These are phyloP conservation scores for Psilocybe cyanescens DNA, from an alignment of 768 basidiomycete genomes.

Conservation along the genomic window DNA sequence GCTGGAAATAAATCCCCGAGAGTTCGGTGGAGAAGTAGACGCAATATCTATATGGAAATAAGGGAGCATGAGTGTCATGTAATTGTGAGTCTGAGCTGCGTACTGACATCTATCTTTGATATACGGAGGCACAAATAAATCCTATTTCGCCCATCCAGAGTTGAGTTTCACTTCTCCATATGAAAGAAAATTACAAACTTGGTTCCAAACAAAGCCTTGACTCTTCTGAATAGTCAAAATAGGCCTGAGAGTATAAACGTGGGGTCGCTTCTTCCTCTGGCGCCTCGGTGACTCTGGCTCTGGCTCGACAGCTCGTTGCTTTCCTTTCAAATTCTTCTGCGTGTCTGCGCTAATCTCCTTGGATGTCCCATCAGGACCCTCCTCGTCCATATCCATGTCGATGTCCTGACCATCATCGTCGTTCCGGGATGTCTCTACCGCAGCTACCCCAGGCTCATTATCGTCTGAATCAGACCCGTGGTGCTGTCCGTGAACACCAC, in stretches of 20 bases:
- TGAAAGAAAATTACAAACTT: conserved; percentile 49
- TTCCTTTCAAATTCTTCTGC: conserved; percentile 74
- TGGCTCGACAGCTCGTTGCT: conserved; percentile 77
- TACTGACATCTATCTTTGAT: conserved; percentile 89
- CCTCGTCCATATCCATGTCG: conserved; percentile 64
- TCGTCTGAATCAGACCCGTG: conserved; percentile 37
- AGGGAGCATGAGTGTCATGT: conserved; percentile 4
- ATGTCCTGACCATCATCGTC: conserved; percentile 33
- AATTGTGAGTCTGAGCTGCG: conserved; percentile 18
- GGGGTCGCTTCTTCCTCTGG: conserved; percentile 58
- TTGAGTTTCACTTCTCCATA: conserved; percentile 1
- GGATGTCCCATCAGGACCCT: conserved; percentile 39
- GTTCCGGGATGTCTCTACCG: conserved; percentile 13
- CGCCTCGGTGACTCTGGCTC: conserved; percentile 53
- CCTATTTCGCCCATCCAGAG: conserved; percentile 43
- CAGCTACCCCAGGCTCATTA: conserved; percentile 33
- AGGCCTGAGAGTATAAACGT: conserved; percentile 69
- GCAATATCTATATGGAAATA: conserved; percentile 60
- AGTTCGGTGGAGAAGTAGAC: conserved; percentile 81
- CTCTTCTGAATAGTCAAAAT: conserved; percentile 87
- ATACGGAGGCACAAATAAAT: conserved; percentile 86
- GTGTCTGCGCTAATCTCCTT: conserved; percentile 32
- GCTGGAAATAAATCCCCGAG: conserved; percentile 65
- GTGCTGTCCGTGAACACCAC: conserved; percentile 15
- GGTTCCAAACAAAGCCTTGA: conserved; percentile 92